Percentiles rank a stretch among this genome's conserved stretches.
These are phyloP conservation scores for Ascochyta clinopodiicola DNA, from an alignment of 2,329 filamentous ascomycete species.

Conservation along the genomic window DNA sequence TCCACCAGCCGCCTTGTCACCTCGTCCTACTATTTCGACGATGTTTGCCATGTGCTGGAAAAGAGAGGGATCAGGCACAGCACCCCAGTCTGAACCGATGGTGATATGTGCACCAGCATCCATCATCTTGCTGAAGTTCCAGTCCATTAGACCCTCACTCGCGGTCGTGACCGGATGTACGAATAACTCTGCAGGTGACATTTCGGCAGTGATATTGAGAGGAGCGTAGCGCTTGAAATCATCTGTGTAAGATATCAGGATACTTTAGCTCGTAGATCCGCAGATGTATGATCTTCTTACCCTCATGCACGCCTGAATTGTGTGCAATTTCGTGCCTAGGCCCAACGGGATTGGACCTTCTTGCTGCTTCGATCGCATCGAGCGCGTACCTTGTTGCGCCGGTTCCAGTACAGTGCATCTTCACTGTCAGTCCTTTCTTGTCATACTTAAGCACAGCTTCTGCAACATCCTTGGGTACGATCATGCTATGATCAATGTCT, in stretches of 20 bases:
- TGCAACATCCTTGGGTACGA: slow-evolving; percentile 24
- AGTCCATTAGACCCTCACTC: slow-evolving; percentile 29
- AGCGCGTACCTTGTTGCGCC: slow-evolving; percentile 41
- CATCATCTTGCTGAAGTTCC: slow-evolving; percentile 38
- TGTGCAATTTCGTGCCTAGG: slow-evolving; percentile 46
- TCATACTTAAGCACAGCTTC: slow-evolving; percentile 40
- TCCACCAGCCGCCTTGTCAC: slow-evolving; percentile 19
- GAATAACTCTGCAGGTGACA: slow-evolving; percentile 41
- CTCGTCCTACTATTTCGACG: slow-evolving; percentile 19
- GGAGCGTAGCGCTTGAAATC: slow-evolving; percentile 38
- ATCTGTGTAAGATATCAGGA: slow-evolving; percentile 10
- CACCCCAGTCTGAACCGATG: slow-evolving; percentile 38
- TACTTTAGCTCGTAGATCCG: background rate
- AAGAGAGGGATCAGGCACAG: slow-evolving; percentile 24
- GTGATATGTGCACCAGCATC: slow-evolving; percentile 36
- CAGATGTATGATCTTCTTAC: slow-evolving; percentile 4
- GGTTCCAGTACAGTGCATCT: slow-evolving; percentile 44
- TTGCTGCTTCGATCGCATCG: slow-evolving; percentile 36
- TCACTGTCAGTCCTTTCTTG: slow-evolving; percentile 40
- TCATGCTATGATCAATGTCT: slow-evolving; percentile 29
- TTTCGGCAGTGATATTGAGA: slow-evolving; percentile 45
- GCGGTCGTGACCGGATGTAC: slow-evolving; percentile 17
- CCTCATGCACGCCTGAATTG: slow-evolving; percentile 27
- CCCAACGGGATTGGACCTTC: slow-evolving; percentile 32
- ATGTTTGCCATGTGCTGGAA: slow-evolving; percentile 19